phyloP scores from a whole-genome alignment of 768 basidiomycete genomes.

The Tricholoma matsutake region DNA sequence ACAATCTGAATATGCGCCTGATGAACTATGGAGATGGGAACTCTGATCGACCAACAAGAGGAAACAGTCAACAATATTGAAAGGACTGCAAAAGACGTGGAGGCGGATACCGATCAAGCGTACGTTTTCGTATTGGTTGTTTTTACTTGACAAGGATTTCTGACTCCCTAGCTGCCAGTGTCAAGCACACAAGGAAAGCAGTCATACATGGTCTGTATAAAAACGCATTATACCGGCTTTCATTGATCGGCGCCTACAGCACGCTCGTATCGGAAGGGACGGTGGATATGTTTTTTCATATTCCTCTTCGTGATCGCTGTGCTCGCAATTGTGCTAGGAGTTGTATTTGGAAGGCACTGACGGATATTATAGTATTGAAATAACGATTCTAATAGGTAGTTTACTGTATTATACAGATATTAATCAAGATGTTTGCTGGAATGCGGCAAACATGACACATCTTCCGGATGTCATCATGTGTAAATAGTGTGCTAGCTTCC shows the following conservation, averaged over 20 bases:
- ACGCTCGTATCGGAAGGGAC: slow-evolving; percentile 68
- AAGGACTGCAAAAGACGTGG: slow-evolving; percentile 56
- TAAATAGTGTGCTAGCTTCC: not conserved
- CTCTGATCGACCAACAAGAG: slow-evolving; percentile 77
- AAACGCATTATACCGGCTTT: slow-evolving; percentile 10
- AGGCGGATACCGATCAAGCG: slow-evolving; percentile 70
- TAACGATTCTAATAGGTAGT: not conserved
- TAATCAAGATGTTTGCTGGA: not conserved
- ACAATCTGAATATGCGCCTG: not conserved
- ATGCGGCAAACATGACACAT: slow-evolving; percentile 1
- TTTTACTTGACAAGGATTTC: not conserved
- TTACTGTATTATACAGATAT: not conserved
- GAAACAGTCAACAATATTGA: slow-evolving; percentile 67
- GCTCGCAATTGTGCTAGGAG: slow-evolving; percentile 57
- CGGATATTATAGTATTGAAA: not conserved
- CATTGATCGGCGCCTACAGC: slow-evolving; percentile 32
- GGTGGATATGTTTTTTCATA: slow-evolving; percentile 83
- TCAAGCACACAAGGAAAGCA: slow-evolving; percentile 62
- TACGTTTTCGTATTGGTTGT: slow-evolving; percentile 29
- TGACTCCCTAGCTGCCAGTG: slow-evolving; percentile 32
- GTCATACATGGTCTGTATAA: slow-evolving; percentile 47
- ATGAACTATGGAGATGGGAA: slow-evolving; percentile 57
- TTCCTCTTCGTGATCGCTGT: slow-evolving; percentile 51
- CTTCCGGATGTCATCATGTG: not conserved
- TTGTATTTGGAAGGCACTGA: slow-evolving; percentile 32